Percentiles rank a stretch among this genome's conserved stretches.
phyloP scores from a whole-genome alignment of 1,139 yeast genomes.

The Blastobotrys niveus region DNA sequence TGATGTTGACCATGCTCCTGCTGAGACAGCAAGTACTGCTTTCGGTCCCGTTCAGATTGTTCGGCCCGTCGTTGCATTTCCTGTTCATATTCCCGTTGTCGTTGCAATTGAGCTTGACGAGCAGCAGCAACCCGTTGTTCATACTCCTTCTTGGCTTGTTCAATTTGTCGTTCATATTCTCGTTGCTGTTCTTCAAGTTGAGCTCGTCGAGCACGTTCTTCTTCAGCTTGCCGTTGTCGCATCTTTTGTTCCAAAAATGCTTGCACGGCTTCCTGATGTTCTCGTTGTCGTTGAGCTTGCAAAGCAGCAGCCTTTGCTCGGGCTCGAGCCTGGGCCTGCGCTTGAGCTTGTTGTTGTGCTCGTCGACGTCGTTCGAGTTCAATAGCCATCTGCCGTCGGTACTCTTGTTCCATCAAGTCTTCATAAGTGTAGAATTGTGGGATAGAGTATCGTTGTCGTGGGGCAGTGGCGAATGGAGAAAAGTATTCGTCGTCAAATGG shows the following conservation, averaged over 20 bases:
- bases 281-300: conserved; percentile 8
- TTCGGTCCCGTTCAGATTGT: conserved; percentile 7
- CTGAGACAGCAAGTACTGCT: conserved; percentile 1
- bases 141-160: background rate
- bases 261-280: conserved; percentile 6
- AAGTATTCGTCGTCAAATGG: conserved; percentile 7
- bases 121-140: background rate
- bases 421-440: conserved; percentile 5
- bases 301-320: background rate
- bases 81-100: background rate
- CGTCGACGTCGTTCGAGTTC: conserved; percentile 4
- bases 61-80: conserved; percentile 4
- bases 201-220: conserved; percentile 3
- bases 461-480: conserved; percentile 2
- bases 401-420: conserved; percentile 9
- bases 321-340: conserved; percentile 5
- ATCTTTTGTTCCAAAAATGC: conserved; percentile 5
- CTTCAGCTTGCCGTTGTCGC: background rate
- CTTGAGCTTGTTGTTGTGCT: background rate
- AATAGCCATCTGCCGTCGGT: conserved; percentile 6
- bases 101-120: background rate
- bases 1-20: background rate
- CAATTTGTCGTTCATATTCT: background rate
- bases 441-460: background rate
- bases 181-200: conserved; percentile 1